Evolutionary conservation across 192 early-diverging fungal species (phyloP), one percentile per base, ranked within the genome.

Genomic region (Umbelopsis sp.): DNA sequence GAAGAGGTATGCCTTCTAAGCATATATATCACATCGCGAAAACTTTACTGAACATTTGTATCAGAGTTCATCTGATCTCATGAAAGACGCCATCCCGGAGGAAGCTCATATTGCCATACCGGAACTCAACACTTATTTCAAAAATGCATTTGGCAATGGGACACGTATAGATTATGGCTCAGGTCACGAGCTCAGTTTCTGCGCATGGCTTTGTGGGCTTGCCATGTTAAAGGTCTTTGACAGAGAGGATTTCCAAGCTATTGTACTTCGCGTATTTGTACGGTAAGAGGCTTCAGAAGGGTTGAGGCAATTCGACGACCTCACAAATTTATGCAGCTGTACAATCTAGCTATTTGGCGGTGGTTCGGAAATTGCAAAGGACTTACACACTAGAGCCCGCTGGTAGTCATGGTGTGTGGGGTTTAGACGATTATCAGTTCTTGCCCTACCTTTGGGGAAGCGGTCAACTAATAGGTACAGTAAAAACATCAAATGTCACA

Each of bases 371-470:
- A 64, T 76, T 99, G 44, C 96, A 98, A 74, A 87, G 92, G 74
- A 84, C 82, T 25, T 99, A 99, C 84, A 96, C 93, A 92, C 84
- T 99, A 21, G 97, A 99, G 74, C 97, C 97, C 13, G 97, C 97
- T 33, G 97, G 97, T 10, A 92, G 90, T 13, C 97, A 99, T 69
- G 97, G 97, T 64, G 97, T 99, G n/a, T 99, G 97, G 97, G 97
- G 97, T 3, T 84, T 99, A 47, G 96, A 99, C 71, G 97, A 99
- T 75, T 97, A 95, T 78, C 96, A 99, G 68, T 98, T 98, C 71
- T 76, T 99, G 76, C 95, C 97, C 8, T 99, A 96, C 76, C 48
- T 95, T 58, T 98, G 97, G 86, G 97, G 96, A 5, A 82, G 92
- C 13, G 88, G 91, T 13, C 95, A 98, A 77, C 74, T 99, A 46